Percentiles rank a stretch among this genome's conserved stretches.
These are phyloP conservation scores for Collybia sp. DNA, from an alignment of 768 basidiomycete genomes.

Conservation along the genomic window DNA sequence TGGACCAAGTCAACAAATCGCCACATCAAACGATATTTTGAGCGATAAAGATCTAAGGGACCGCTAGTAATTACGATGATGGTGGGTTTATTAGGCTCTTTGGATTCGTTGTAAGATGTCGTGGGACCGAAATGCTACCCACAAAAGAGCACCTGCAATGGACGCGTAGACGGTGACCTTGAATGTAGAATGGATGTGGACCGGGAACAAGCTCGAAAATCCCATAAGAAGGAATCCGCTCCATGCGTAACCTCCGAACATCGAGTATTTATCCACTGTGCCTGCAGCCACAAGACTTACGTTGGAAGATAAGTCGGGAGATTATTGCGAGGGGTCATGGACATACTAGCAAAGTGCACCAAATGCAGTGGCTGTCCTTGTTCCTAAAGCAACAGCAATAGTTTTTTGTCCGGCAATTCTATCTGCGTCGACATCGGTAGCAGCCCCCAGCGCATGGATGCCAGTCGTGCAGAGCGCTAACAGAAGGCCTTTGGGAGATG, in stretches of 20 bases:
- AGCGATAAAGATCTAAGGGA: too few relatives aligned
- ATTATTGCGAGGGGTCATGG: too few relatives aligned
- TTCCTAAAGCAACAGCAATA: constrained; percentile 9
- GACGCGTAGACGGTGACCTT: neutral
- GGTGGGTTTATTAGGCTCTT: too few relatives aligned
- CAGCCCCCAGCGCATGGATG: constrained; percentile 11
- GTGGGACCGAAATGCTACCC: too few relatives aligned
- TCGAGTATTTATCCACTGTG: constrained; percentile 2
- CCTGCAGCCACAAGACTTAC: too few relatives aligned
- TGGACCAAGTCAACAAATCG: too few relatives aligned
- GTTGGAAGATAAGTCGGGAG: too few relatives aligned
- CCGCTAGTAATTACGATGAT: too few relatives aligned
- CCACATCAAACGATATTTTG: too few relatives aligned
- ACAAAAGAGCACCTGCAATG: too few relatives aligned
- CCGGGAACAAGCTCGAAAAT: neutral
- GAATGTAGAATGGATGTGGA: neutral
- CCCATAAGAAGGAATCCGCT: constrained; percentile 3
- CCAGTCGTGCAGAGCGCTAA: constrained; percentile 8
- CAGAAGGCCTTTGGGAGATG: constrained; percentile 6
- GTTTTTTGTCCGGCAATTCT: constrained; percentile 7
- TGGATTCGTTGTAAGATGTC: too few relatives aligned
- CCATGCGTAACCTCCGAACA: constrained; percentile 4
- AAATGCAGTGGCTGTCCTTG: constrained; percentile 6
- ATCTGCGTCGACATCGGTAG: constrained; percentile 10
- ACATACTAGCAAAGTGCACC: constrained; percentile 11